Percentiles rank a stretch among this genome's conserved stretches.
These are phyloP conservation scores for Corynascus novoguineensis DNA, from an alignment of 495 filamentous ascomycete genomes.

Conservation along the genomic window DNA sequence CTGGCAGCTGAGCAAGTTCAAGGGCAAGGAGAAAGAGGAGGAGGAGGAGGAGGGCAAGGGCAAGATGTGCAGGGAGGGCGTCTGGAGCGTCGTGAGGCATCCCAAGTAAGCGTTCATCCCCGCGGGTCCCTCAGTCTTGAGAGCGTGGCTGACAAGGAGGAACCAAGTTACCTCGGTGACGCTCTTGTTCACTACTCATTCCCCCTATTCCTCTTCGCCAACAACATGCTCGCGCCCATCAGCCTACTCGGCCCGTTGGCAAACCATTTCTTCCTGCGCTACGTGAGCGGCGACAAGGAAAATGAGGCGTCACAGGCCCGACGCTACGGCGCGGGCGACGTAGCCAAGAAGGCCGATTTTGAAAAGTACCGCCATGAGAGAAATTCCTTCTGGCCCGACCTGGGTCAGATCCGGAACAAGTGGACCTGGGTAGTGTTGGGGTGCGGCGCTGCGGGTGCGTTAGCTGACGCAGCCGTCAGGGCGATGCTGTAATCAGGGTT, in stretches of 20 bases:
- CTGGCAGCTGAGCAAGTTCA: constrained; percentile 43
- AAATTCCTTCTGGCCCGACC: constrained; percentile 55
- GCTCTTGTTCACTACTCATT: constrained; percentile 50
- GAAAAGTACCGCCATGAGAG: constrained; percentile 44
- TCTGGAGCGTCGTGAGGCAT: constrained; percentile 57
- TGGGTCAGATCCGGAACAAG: constrained; percentile 43
- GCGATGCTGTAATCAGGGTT: constrained; percentile 1
- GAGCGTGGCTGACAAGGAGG: not conserved
- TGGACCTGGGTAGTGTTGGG: constrained; percentile 51
- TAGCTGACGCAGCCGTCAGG: constrained; percentile 22
- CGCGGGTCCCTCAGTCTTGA: not conserved
- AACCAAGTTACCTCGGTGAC: constrained; percentile 55
- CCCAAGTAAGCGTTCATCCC: constrained; percentile 47
- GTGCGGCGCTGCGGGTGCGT: constrained; percentile 35
- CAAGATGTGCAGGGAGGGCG: constrained; percentile 45
- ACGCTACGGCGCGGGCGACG: constrained; percentile 42
- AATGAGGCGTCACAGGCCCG: constrained; percentile 48
- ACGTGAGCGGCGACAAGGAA: constrained; percentile 49
- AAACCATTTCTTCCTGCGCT: constrained; percentile 55
- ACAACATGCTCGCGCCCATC: constrained; percentile 48
- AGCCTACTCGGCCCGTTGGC: constrained; percentile 50
- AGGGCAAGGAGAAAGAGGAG: constrained; percentile 20
- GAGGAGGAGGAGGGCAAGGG: constrained; percentile 16
- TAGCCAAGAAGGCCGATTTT: constrained; percentile 47
- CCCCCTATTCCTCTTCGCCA: constrained; percentile 45